These are phyloP conservation scores for Telfairia occidentalis DNA, from an alignment of 331 rosid genomes.

Conservation along the genomic window DNA sequence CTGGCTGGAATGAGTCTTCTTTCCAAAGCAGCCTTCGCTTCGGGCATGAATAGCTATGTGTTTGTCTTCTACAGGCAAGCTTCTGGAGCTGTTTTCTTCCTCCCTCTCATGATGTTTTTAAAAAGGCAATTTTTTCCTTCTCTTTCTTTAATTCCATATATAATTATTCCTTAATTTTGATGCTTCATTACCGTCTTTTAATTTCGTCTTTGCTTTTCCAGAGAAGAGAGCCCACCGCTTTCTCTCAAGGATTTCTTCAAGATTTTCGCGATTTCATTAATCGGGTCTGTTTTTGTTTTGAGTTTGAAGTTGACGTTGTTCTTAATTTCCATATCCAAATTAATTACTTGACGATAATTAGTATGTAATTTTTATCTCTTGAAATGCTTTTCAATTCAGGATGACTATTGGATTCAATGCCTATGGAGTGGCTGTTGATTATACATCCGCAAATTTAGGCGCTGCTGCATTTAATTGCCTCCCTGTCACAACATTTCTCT, in stretches of 20 bases:
- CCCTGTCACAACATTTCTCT: slow-evolving; percentile 41
- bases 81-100: slow-evolving; percentile 30
- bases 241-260: slow-evolving; percentile 37
- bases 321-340: background rate
- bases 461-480: slow-evolving; percentile 40
- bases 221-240: slow-evolving; percentile 30
- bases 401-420: slow-evolving; percentile 32
- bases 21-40: slow-evolving; percentile 38
- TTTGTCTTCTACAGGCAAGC: slow-evolving; percentile 51
- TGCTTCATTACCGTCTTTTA: background rate
- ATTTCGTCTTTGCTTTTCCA: slow-evolving; percentile 12
- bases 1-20: slow-evolving; percentile 37
- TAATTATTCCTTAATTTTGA: background rate
- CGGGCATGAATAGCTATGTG: slow-evolving; percentile 36
- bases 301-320: too few relatives aligned
- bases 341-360: too few relatives aligned
- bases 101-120: slow-evolving; percentile 32
- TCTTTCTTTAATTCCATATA: background rate
- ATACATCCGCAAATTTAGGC: slow-evolving; percentile 42
- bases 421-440: slow-evolving; percentile 33
- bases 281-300: slow-evolving; percentile 35
- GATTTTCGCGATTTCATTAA: slow-evolving; percentile 41
- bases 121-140: slow-evolving; percentile 23
- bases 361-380: too few relatives aligned
- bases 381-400: slow-evolving; percentile 16